phyloP scores from a whole-genome alignment of 202 grass and related monocot species.

The Setaria italica region DNA sequence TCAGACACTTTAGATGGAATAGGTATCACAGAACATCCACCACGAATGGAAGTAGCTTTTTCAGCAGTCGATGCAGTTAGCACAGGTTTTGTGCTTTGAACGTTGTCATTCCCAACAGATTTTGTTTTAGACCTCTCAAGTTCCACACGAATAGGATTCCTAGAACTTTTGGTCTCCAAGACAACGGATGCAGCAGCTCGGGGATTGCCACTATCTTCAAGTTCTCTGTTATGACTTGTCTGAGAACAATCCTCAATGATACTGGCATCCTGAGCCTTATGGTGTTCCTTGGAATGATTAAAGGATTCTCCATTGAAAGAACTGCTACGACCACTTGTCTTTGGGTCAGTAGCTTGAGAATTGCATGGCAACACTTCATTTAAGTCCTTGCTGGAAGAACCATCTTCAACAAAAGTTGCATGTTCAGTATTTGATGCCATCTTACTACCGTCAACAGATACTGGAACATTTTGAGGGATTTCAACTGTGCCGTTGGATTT shows the following conservation, averaged over 20 bases:
- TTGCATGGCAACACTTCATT: slow-evolving; percentile 22
- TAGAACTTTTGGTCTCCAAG: slow-evolving; percentile 35
- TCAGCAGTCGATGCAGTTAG: slow-evolving; percentile 45
- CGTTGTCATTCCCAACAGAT: slow-evolving; percentile 16
- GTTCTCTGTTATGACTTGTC: slow-evolving; percentile 24
- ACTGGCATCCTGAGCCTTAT: slow-evolving; percentile 40
- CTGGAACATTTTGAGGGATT: background rate
- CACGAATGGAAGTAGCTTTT: slow-evolving; percentile 50
- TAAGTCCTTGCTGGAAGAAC: slow-evolving; percentile 17
- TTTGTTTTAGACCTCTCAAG: slow-evolving; percentile 47
- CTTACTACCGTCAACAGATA: slow-evolving; percentile 8
- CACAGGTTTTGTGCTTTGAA: slow-evolving; percentile 46
- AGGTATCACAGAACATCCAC: slow-evolving; percentile 16
- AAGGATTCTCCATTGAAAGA: slow-evolving; percentile 22
- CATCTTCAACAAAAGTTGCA: slow-evolving; percentile 48
- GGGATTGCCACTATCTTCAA: slow-evolving; percentile 27
- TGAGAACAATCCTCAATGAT: slow-evolving; percentile 34
- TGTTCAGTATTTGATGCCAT: slow-evolving; percentile 31
- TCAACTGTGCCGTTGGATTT: background rate
- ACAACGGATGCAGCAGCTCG: slow-evolving; percentile 35
- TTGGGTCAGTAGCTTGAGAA: slow-evolving; percentile 35
- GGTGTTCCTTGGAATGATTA: slow-evolving; percentile 44
- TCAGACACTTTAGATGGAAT: slow-evolving; percentile 47
- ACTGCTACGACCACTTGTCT: slow-evolving; percentile 23
- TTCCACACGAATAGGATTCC: slow-evolving; percentile 38